Conservation (phyloP, 768 basidiomycete genomes). For the Kwoniella sp. region DNA sequence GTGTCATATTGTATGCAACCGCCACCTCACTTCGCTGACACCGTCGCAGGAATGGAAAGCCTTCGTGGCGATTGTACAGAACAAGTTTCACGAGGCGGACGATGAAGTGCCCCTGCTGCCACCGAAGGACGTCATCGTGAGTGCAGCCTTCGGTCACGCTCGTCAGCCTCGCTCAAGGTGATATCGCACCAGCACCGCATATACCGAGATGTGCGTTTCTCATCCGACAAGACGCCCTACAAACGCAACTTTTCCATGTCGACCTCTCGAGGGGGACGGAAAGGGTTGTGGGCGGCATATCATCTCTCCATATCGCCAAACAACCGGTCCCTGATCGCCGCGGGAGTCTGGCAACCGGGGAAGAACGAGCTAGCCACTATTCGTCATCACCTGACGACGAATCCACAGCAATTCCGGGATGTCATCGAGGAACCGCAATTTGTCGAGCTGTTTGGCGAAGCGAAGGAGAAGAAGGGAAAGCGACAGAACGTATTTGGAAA, state of each 20-base stretch:
- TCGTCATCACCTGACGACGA: constrained; percentile 65
- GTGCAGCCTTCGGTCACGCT: constrained; percentile 2
- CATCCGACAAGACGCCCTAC: constrained; percentile 94
- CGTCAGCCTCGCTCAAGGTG: neutral
- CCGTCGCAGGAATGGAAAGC: constrained; percentile 66
- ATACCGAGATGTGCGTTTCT: constrained; percentile 90
- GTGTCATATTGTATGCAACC: constrained; percentile 2
- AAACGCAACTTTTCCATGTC: constrained; percentile 75
- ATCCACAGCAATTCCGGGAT: constrained; percentile 61
- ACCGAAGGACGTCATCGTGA: constrained; percentile 72
- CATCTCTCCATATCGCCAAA: constrained; percentile 55
- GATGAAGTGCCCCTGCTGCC: constrained; percentile 80
- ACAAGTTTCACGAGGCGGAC: constrained; percentile 67
- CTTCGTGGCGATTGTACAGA: constrained; percentile 70
- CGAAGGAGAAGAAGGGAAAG: constrained; percentile 58
- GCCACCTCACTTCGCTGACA: neutral
- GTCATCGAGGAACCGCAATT: constrained; percentile 69
- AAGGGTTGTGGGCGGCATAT: constrained; percentile 86
- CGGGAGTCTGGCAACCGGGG: constrained; percentile 57
- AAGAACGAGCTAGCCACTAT: constrained; percentile 75
- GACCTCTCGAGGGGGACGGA: constrained; percentile 82
- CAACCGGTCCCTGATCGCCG: constrained; percentile 67
- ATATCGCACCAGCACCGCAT: constrained; percentile 61
- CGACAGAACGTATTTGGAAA: constrained; percentile 75
- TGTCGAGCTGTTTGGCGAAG: constrained; percentile 68